phyloP scores from a whole-genome alignment of 2,329 filamentous ascomycete genomes.

The Allantophomopsis cytisporea region DNA sequence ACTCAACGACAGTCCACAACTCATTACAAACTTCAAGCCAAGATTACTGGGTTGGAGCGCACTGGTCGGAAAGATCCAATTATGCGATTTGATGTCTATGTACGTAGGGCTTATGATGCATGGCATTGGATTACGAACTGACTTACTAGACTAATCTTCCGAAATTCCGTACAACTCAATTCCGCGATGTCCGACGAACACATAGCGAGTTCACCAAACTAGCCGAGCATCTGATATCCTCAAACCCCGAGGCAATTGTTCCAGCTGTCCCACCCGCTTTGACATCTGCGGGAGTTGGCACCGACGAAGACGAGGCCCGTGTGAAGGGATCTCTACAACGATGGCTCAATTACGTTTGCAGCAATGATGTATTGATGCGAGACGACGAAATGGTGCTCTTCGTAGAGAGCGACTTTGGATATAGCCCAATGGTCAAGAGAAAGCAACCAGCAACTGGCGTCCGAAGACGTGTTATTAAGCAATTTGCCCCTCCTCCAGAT shows the following conservation, averaged over 20 bases:
- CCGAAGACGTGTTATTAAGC: slow-evolving; percentile 88
- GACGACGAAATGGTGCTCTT: slow-evolving; percentile 98
- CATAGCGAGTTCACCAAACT: slow-evolving; percentile 95
- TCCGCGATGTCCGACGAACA: slow-evolving; percentile 88
- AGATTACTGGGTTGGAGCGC: slow-evolving; percentile 86
- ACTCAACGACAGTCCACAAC: slow-evolving; percentile 37
- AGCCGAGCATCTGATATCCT: slow-evolving; percentile 89
- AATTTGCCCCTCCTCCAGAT: slow-evolving; percentile 93
- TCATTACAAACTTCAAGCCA: slow-evolving; percentile 78
- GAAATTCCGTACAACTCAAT: slow-evolving; percentile 94
- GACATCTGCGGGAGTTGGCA: slow-evolving; percentile 87
- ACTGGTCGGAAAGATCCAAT: slow-evolving; percentile 94
- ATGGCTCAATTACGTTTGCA: slow-evolving; percentile 90
- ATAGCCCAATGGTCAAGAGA: slow-evolving; percentile 87
- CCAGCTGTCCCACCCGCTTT: slow-evolving; percentile 90
- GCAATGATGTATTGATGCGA: slow-evolving; percentile 81
- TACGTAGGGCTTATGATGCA: slow-evolving; percentile 30
- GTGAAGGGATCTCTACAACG: slow-evolving; percentile 84
- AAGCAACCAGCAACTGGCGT: slow-evolving; percentile 96
- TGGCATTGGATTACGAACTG: neutral
- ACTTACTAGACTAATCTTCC: slow-evolving; percentile 80
- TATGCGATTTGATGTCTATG: slow-evolving; percentile 89
- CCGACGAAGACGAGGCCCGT: slow-evolving; percentile 84
- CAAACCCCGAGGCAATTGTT: slow-evolving; percentile 92
- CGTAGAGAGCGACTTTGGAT: slow-evolving; percentile 97